Conservation (phyloP, 2,329 filamentous ascomycete species). For the Diplodia seriata region DNA sequence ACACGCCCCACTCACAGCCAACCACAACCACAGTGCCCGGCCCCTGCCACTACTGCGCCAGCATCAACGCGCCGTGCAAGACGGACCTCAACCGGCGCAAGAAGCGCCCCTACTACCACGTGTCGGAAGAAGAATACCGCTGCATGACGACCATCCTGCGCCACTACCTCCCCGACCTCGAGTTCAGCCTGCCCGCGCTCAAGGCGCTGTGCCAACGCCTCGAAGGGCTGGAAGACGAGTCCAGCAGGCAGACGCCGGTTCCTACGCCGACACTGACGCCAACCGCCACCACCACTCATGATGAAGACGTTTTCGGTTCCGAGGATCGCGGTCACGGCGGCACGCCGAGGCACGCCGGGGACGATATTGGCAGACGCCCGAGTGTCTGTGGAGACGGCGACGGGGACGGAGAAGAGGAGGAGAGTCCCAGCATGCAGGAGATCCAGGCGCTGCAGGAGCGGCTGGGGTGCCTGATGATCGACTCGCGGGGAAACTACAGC, state of each 20-base stretch:
- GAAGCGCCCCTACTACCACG: constrained; percentile 50
- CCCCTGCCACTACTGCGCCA: constrained; percentile 48
- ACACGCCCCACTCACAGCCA: constrained; percentile 11
- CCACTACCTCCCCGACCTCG: constrained; percentile 47
- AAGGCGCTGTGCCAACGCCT: constrained; percentile 38
- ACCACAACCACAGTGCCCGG: constrained; percentile 42
- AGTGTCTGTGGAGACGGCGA: too few relatives aligned
- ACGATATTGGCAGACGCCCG: too few relatives aligned
- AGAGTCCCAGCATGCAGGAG: constrained; percentile 37
- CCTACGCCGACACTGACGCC: not conserved
- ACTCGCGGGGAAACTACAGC: constrained; percentile 45
- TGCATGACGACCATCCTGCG: constrained; percentile 48
- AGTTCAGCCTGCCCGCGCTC: constrained; percentile 45
- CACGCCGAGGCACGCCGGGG: too few relatives aligned
- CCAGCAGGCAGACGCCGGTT: too few relatives aligned
- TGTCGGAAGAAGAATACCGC: constrained; percentile 50
- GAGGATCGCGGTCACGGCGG: too few relatives aligned
- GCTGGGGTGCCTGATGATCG: constrained; percentile 48
- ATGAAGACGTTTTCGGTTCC: too few relatives aligned
- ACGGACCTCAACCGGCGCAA: constrained; percentile 45
- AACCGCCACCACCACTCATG: not conserved
- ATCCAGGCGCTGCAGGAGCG: constrained; percentile 47
- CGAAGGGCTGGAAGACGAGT: not conserved
- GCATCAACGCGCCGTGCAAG: constrained; percentile 46
- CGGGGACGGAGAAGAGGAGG: constrained; percentile 35